Base-by-base conservation (phyloP, 1,284 basidiomycete species). In the Tilletia horrida region DNA sequence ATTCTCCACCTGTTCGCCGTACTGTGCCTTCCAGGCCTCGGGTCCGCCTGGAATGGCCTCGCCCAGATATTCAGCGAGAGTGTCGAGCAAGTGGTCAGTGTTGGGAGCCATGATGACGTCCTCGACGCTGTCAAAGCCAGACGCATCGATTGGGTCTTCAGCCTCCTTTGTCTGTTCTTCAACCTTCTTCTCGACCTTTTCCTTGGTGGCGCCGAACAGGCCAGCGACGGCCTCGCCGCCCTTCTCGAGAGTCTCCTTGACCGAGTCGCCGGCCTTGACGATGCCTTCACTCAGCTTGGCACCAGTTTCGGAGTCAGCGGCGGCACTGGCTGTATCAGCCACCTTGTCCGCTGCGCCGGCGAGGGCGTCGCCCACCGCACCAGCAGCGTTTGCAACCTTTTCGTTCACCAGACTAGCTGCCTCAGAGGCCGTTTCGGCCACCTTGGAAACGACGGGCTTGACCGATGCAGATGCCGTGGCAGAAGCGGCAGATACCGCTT, bases 21-120 rank as follows among this genome's bases (percentile, higher is more conserved):
- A 75, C 25, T 74, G 67, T 27, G 65, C 63, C 29, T 67, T 64
- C 74, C 75, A 77, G 44, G 70, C 67, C 2, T 44, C 69, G 1
- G 52, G 48, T 40, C 62, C 62, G n/a, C 69, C 61, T 11, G 25
- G 29, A n/a, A 44, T 61, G 2, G 40, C 45, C 14, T 62, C 21
- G 45, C 66, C 64, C 35, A 61, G 64, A 9, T 68, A 71, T 2
- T 69, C 50, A 8, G 68, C 67, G 69, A 69, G 70, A 23, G 71
- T 71, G 48, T 68, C 70, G 21, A 40, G 61, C 31, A 65, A 67
- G 63, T 73, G 70, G 25, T 67, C 68, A 14, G 50, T 27, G 50
- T 52, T 52, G 6, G 50, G 27, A 13, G 68, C 67, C 2, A 43
- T 31, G 21, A 59, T 67, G 23, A 66, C 73, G 35, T 73, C 71